Evolutionary conservation across 306 rosid genomes (phyloP), one percentile per base, ranked within the genome.

Genomic region (Fagus sylvatica): DNA sequence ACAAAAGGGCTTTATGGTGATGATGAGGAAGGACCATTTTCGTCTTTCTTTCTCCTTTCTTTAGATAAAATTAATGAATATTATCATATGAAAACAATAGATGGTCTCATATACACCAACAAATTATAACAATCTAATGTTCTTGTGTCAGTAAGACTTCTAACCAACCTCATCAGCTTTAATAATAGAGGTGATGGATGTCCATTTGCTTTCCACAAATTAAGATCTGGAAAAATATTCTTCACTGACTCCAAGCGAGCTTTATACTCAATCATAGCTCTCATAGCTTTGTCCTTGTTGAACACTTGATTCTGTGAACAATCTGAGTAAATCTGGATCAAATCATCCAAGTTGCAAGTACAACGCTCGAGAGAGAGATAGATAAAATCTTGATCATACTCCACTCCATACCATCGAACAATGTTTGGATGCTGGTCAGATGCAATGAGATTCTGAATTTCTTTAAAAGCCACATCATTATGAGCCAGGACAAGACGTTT

Each of bases 331-430:
- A 77, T 76, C 19, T 75, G 89, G 78, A 90, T 82, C 78, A 91
- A 81, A 76, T 94, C 90, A 67, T 84, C 88, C 68, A 94, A 86
- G 84, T 78, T 91, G 80, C 93, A 94, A 22, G 80, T 76, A 76
- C 98, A 91, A 40, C 93, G 91, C 83, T 94, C 97, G 51, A 94
- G 67, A 42, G 97, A 84, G 73, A 94, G 86, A 80, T 91, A 94
- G 46, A 91, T 83, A 86, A 94, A 94, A 89, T 94, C 94, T 57
- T 76, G 88, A 88, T 94, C 97, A 79, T 71, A 55, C 78, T 94
- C 97, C 82, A 87, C 90, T 42, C 96, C 97, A 60, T 87, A 87
- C 98, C 97, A 94, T 69, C 97, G 78, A 8, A 94, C 93, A 83
- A 94, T 85, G 72, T 91, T 94, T 71, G 93, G 91, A 83, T 94